Base-by-base conservation (phyloP, 108 stramenopile species). In the Nitzschia sp. region DNA sequence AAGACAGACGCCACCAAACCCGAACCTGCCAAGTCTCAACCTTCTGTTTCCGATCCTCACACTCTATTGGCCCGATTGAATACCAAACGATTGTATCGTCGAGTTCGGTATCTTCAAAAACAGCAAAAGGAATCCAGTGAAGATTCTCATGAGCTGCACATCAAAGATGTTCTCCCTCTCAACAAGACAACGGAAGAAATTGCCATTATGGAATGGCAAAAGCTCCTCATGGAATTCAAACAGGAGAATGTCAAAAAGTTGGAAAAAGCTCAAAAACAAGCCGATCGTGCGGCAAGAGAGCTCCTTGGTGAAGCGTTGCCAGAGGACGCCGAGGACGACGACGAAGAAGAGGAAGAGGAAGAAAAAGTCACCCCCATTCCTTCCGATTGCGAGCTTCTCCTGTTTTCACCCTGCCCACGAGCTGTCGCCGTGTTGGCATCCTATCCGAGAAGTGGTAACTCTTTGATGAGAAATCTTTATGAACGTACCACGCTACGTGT, bases 401-500 rank as follows among this genome's bases (percentile, higher is more conserved):
- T 87, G 20, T 87, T 87, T 67, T 80, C 81, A 51, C 76, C 80
- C 7, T 83, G 81, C 43, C 81, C 81, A 7, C 72, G 78, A 39
- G 82, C 82, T 8, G 87, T 85, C 3, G 80, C 82, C 19, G 82
- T 81, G 25, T 74, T 94, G 70, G 89, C 87, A 19, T 88, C 86
- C 11, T 94, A 94, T 73, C 93, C 93, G 41, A 81, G 93, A 8
- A 76, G 73, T 53, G 93, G 93, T 0, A 94, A 94, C 61, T 86
- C 86, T 57, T 78, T 90, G 44, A 63, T 88, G 70, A 80, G 93
- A 41, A 85, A 72, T n/a, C 61, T 91, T 43, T 82, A 88, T 41
- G 93, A 94, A 75, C 80, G 77, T 51, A 74, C 77, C 1, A 82
- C 84, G 9, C 74, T 87, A 24, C 80, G 88, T 39, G 85, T 93